Evolutionary conservation across 2,329 filamentous ascomycete species (phyloP).

Genomic region (Diaporthe vaccinii): DNA sequence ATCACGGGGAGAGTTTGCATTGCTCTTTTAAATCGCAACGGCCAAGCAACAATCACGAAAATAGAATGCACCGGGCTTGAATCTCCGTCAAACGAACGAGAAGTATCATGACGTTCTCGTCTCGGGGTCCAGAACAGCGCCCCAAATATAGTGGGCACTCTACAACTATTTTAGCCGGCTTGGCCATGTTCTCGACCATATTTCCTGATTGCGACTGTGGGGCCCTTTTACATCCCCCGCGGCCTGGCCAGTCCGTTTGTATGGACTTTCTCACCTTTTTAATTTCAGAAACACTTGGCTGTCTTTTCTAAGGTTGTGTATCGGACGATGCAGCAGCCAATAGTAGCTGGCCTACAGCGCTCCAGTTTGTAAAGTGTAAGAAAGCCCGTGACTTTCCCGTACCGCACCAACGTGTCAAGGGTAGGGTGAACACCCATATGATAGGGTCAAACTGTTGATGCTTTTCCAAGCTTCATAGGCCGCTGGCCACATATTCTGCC

Average conservation of each 20-base stretch:
- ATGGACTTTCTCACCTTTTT: fast-evolving
- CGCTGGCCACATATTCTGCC: too few relatives aligned
- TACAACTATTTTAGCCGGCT: neutral
- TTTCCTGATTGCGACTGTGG: neutral
- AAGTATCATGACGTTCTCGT: too few relatives aligned
- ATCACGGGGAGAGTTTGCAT: neutral
- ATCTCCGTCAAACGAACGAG: too few relatives aligned
- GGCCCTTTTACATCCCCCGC: fast-evolving
- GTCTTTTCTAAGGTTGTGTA: fast-evolving
- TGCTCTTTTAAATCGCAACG: neutral
- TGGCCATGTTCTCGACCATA: neutral
- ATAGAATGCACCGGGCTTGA: too few relatives aligned
- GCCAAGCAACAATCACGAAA: too few relatives aligned
- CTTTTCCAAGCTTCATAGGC: too few relatives aligned
- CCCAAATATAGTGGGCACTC: neutral
- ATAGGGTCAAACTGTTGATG: too few relatives aligned
- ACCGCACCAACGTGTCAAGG: too few relatives aligned
- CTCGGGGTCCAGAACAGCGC: constrained; percentile 1
- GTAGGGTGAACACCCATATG: too few relatives aligned
- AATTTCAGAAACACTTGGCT: too few relatives aligned
- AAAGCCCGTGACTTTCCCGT: neutral
- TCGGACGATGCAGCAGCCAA: neutral
- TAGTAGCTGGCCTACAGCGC: neutral
- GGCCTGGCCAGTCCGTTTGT: neutral
- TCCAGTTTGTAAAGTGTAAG: neutral